Conservation (phyloP, 176 grass and related monocot species). For the Musa beccarii region DNA sequence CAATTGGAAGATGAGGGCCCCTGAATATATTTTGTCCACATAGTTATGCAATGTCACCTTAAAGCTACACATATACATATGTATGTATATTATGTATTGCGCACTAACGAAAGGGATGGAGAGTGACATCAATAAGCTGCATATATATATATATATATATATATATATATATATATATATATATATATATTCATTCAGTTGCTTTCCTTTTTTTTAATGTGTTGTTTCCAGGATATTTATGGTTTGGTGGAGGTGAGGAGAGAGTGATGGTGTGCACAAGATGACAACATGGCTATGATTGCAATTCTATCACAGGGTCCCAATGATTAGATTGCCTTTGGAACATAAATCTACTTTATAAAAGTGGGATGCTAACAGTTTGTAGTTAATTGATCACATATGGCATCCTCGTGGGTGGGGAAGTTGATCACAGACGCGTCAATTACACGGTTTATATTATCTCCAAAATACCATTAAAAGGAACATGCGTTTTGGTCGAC, state of each 20-base stretch:
- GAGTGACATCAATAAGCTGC: background rate
- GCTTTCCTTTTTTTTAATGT: background rate
- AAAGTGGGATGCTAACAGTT: background rate
- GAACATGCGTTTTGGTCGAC: too few species aligned
- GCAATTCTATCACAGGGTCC: background rate
- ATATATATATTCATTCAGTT: too few species aligned
- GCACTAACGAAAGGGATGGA: background rate
- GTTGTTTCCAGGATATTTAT: background rate
- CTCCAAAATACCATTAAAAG: too few species aligned
- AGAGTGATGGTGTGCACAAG: background rate
- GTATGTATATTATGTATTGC: background rate
- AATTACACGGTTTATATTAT: too few species aligned
- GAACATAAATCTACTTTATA: too few species aligned
- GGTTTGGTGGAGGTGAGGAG: background rate
- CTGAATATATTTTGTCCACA: background rate
- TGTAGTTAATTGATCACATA: background rate
- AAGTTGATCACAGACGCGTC: too few species aligned
- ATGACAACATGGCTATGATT: background rate
- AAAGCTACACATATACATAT: background rate
- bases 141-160: background rate
- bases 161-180: background rate
- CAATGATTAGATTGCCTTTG: background rate
- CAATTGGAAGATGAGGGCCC: conserved; percentile 30
- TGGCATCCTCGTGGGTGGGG: background rate
- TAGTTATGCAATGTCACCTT: background rate